A percentile compares a stretch with the other conserved stretches of the same genome.
phyloP scores from a whole-genome alignment of 202 grass and related monocot species.

The Schoenoplectus tabernaemontani region DNA sequence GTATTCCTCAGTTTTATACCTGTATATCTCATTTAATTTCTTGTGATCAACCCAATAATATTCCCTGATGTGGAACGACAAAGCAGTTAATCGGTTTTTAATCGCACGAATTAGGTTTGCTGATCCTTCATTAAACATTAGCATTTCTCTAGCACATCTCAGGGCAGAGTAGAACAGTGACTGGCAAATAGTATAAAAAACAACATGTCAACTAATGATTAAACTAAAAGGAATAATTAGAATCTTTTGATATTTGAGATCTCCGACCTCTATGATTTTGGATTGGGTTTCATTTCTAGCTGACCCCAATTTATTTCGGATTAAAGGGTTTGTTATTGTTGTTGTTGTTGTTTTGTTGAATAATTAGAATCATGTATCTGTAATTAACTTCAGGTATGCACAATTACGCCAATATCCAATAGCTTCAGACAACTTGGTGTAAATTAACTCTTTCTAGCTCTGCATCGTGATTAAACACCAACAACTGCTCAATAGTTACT shows the following conservation, averaged over 20 bases:
- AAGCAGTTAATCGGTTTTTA: slow-evolving; percentile 76
- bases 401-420: neutral
- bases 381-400: neutral
- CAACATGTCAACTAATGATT: neutral
- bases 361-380: neutral
- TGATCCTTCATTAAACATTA: slow-evolving; percentile 56
- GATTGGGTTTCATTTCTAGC: no score
- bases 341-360: no score
- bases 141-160: slow-evolving; percentile 87
- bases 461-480: neutral
- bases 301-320: no score
- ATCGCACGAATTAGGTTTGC: slow-evolving; percentile 67
- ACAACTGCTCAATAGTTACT: neutral
- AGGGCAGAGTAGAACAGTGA: slow-evolving; percentile 94
- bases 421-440: neutral
- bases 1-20: slow-evolving; percentile 99
- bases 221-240: slow-evolving; percentile 13
- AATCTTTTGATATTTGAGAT: no score
- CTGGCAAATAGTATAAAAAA: slow-evolving; percentile 30
- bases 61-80: slow-evolving; percentile 96
- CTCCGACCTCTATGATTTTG: no score
- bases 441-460: neutral
- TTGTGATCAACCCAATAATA: slow-evolving; percentile 96
- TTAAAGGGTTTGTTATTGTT: no score
- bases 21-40: slow-evolving; percentile 97